Evolutionary conservation across 495 filamentous ascomycete genomes (phyloP), one percentile per base, ranked within the genome.

Genomic region (Xylaria acuta): DNA sequence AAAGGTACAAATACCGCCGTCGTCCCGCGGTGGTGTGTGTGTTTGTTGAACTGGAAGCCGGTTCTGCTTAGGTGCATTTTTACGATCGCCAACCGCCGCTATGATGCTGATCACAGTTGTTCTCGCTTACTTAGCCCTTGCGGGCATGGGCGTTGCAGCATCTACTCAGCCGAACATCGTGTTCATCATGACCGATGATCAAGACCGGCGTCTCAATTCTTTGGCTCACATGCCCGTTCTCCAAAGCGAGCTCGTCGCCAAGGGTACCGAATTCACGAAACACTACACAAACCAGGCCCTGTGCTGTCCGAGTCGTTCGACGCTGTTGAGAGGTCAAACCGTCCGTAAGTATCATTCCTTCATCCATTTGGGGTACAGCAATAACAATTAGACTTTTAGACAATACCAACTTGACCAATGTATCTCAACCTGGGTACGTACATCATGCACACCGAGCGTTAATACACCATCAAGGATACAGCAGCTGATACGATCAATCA

Each of bases 121-220:
- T 56, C 53, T 56, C 27, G 14, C 53, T 56, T 56, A 5, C 45
- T 22, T 67, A 8, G 64, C 30, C 43, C 64, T 62, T 22, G 68
- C 16, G 34, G 54, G 40, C 36, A 3, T 22, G 22, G 14, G 53
- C 5, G 53, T 32, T 7, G 53, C 53, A 7, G 51, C 43, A 18
- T 6, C 45, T 32, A 60, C 62, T 14, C 27, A 25, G 34, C 85
- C 86, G 18, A 87, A 87, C 54, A 79, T 88, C 45, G 76, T 88
- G 5, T 86, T 88, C 63, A 77, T 88, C 41, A 77, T 88, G 36
- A 86, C 84, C 6, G 86, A 88, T 64, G 85, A 88, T 62, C 86
- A 88, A 74, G 86, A 88, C 47, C 73, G 83, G 2, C 78, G 82
- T 53, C 75, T 88, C 41, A 76, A 81, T 59, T 87, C 84, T 0